These are phyloP conservation scores for Afroboletus lepidellus DNA, from an alignment of 1,284 basidiomycete genomes.

Conservation along the genomic window DNA sequence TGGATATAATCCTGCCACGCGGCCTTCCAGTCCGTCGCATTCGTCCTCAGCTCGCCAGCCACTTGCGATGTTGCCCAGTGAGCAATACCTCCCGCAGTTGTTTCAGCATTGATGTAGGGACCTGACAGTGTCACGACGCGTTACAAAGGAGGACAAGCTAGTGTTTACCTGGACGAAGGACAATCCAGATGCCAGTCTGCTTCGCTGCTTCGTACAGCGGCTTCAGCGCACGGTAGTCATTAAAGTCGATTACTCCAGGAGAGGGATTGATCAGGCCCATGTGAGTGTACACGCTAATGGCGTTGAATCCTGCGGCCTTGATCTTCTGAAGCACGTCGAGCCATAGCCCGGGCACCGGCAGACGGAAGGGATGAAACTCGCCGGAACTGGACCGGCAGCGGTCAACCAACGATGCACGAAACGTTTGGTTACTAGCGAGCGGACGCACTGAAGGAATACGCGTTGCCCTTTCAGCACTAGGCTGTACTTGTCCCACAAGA, in stretches of 20 bases:
- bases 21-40: conserved; percentile 60
- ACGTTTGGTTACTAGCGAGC: neutral
- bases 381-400: conserved; percentile 43
- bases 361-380: conserved; percentile 82
- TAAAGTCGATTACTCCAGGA: conserved; percentile 71
- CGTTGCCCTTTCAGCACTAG: conserved; percentile 34
- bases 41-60: conserved; percentile 61
- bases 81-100: conserved; percentile 75
- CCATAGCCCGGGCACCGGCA: conserved; percentile 80
- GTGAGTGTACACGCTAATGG: conserved; percentile 69
- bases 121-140: conserved; percentile 30
- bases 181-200: conserved; percentile 62
- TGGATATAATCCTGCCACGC: conserved; percentile 74
- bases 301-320: conserved; percentile 80
- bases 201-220: conserved; percentile 64
- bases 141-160: neutral
- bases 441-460: conserved; percentile 32
- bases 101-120: conserved; percentile 78
- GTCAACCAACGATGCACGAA: conserved; percentile 4
- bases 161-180: conserved; percentile 56
- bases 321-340: conserved; percentile 79
- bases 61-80: conserved; percentile 76
- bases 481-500: conserved; percentile 35
- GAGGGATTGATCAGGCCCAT: conserved; percentile 77
- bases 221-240: conserved; percentile 67